Base-by-base conservation (phyloP, 2,329 filamentous ascomycete species). In the Ceratocystis variospora region DNA sequence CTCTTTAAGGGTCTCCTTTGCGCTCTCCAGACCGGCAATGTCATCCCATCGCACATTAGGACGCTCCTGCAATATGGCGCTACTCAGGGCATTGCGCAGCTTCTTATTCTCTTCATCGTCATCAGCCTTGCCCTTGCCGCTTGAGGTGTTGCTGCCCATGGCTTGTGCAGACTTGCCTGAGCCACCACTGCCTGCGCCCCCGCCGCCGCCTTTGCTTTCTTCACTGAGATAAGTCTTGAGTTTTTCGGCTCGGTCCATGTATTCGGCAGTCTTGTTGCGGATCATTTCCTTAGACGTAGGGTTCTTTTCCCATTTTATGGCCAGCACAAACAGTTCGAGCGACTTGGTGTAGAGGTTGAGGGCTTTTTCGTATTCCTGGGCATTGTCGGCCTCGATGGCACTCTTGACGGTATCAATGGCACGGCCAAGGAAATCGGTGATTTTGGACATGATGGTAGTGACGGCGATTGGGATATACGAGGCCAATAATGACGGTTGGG, bases 281-380 rank as follows among this genome's bases (percentile, higher is more conserved):
- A 99, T 96, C 84, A 96, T 96, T 74, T 95, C 91, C 80, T 97
- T 97, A 70, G 90, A 92, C 72, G 92, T 93, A 70, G 89, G 86
- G 79, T 96, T 97, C 83, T 97, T 99, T 80, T 99, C 94, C 93
- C 93, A 99, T 81, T 99, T 99, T 68, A 99, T 83, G 44, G 94
- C 94, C 69, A 97, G 88, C 89, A 99, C 96, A 81, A 97, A 99
- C 67, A 97, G 85, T 78, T 99, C 93, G 71, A 99, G 88, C 63
- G 93, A 87, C 71, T 90, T 87, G 80, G 96, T 96, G 83, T 99
- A 99, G 69, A 88, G 83, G 74, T 96, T 89, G 76, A 97, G 97
- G 66, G 94, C 94, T 77, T 95, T 93, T 73, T 96, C 91, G 78
- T 99, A 99, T 75, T 97, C 90, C 75, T 90, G 92, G 59, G 89